Conservation (phyloP, 78 protist species). For the Dictyostelium intermedium region DNA sequence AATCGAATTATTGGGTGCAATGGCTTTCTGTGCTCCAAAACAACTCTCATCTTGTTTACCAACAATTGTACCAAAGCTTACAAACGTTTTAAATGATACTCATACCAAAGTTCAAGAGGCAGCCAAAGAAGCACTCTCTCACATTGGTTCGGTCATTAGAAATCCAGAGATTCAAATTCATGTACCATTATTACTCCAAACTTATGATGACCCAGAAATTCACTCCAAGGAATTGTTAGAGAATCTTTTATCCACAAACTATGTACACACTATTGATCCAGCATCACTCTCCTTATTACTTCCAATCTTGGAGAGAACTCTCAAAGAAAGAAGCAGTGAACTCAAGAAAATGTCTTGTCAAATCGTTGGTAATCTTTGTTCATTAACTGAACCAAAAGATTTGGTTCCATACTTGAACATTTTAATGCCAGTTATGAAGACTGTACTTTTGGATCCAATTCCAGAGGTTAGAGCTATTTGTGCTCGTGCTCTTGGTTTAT, state of each 20-base stretch:
- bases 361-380: conserved; percentile 83
- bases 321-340: conserved; percentile 85
- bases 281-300: conserved; percentile 96
- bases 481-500: conserved; percentile 76
- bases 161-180: conserved; percentile 95
- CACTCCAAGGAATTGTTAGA: conserved; percentile 80
- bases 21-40: conserved; percentile 96
- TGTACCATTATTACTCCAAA: conserved; percentile 84
- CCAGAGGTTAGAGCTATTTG: conserved; percentile 86
- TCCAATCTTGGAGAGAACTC: conserved; percentile 94
- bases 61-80: conserved; percentile 91
- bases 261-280: conserved; percentile 95
- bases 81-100: conserved; percentile 86
- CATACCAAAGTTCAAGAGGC: conserved; percentile 92
- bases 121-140: conserved; percentile 90
- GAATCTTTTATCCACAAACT: conserved; percentile 89
- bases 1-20: conserved; percentile 91
- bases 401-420: conserved; percentile 86
- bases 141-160: conserved; percentile 93
- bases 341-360: conserved; percentile 87
- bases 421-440: conserved; percentile 84
- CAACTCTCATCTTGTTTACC: conserved; percentile 94
- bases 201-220: conserved; percentile 88
- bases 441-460: conserved; percentile 90
- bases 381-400: conserved; percentile 87